Conservation (phyloP, 108 stramenopile species). For the Pseudonitzschia multiseries region DNA sequence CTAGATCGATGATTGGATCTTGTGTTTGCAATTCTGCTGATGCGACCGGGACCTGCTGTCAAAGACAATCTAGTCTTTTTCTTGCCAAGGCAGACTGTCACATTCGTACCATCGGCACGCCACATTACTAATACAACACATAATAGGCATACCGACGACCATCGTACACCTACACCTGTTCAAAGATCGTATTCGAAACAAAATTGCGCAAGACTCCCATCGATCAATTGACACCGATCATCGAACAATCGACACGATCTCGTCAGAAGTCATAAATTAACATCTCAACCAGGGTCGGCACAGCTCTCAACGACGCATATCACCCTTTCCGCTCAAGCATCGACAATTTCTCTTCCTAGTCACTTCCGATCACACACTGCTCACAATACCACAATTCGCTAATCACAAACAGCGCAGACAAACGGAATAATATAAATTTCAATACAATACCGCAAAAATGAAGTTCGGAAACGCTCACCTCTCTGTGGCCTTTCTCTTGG, state of each 20-base stretch:
- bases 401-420: background rate
- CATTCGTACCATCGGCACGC: too few relatives aligned
- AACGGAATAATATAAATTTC: background rate
- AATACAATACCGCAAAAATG: background rate
- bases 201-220: too few relatives aligned
- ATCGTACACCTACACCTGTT: too few relatives aligned
- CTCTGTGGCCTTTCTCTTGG: background rate
- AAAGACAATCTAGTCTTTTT: background rate
- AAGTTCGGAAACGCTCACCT: slow-evolving; percentile 4
- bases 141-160: background rate
- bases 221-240: background rate
- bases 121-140: too few relatives aligned
- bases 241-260: background rate
- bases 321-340: background rate
- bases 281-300: background rate
- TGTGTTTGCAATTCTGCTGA: slow-evolving; percentile 1
- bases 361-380: background rate
- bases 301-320: background rate
- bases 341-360: background rate
- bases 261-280: background rate
- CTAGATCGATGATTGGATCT: background rate
- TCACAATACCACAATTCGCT: background rate
- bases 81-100: background rate
- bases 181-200: too few relatives aligned
- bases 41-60: background rate